Conservation (phyloP, 352 stramenopile genomes). For the Phytophthora sp. region DNA sequence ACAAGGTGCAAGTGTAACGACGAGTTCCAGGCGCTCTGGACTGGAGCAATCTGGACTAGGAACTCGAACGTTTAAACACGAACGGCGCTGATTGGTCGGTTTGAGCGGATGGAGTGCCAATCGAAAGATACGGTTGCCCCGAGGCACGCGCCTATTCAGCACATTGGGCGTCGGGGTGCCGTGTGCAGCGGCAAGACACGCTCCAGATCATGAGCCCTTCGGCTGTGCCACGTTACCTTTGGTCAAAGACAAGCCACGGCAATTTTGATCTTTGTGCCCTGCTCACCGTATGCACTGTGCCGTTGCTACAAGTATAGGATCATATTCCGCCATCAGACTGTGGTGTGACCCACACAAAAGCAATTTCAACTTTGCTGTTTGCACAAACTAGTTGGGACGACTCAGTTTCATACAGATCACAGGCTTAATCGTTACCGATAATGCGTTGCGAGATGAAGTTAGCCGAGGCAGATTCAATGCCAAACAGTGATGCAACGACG, state of each 20-base stretch:
- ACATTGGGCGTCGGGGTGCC: conserved; percentile 31
- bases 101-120: conserved; percentile 7
- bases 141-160: conserved; percentile 19
- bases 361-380: conserved; percentile 23
- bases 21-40: conserved; percentile 20
- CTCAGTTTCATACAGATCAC: too few species aligned
- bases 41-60: conserved; percentile 18
- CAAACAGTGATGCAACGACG: too few species aligned
- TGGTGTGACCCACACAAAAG: conserved; percentile 17
- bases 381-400: too few species aligned
- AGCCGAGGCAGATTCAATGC: too few species aligned
- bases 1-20: conserved; percentile 9
- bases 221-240: conserved; percentile 24
- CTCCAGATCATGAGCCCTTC: conserved; percentile 18
- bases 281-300: conserved; percentile 19
- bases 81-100: neutral
- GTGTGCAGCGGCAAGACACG: conserved; percentile 12
- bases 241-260: conserved; percentile 25
- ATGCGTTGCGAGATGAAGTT: too few species aligned
- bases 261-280: conserved; percentile 19
- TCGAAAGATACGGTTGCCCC: neutral
- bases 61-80: conserved; percentile 4
- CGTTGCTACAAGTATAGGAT: neutral
- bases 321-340: conserved; percentile 15
- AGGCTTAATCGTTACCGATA: too few species aligned